phyloP scores from a whole-genome alignment of 805 yeast genomes.

The Teunomyces aglyptinius region DNA sequence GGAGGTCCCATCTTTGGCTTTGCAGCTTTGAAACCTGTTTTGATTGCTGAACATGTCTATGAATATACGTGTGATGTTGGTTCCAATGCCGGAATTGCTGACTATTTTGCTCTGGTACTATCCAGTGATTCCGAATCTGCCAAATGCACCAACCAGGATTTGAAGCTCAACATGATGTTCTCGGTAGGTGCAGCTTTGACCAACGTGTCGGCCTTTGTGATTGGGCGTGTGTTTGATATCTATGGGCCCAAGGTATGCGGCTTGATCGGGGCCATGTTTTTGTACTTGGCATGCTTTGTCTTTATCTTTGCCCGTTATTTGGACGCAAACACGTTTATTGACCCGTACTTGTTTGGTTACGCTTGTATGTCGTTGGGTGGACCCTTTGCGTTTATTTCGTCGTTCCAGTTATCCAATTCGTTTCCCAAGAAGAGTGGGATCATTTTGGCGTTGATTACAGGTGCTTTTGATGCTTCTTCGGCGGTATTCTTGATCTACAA shows the following conservation, averaged over 20 bases:
- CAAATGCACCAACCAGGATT: constrained; percentile 51
- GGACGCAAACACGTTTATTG: constrained; percentile 28
- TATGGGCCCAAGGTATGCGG: constrained; percentile 57
- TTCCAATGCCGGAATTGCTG: constrained; percentile 9
- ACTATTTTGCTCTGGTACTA: background rate
- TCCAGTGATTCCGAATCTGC: constrained; percentile 22
- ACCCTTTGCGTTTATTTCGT: constrained; percentile 54
- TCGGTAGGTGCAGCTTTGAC: constrained; percentile 58
- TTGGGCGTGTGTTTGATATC: constrained; percentile 49
- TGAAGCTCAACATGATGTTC: constrained; percentile 57
- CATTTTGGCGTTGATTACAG: constrained; percentile 52
- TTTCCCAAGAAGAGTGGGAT: constrained; percentile 54
- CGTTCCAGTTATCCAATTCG: constrained; percentile 56
- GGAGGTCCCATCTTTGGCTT: constrained; percentile 96
- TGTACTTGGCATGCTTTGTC: constrained; percentile 44
- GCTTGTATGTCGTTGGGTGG: constrained; percentile 57
- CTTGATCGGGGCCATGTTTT: constrained; percentile 47
- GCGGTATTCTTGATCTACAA: constrained; percentile 53
- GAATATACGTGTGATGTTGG: constrained; percentile 50
- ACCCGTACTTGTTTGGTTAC: constrained; percentile 54
- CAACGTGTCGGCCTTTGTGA: constrained; percentile 50
- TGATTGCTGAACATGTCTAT: constrained; percentile 77
- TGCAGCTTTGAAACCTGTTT: constrained; percentile 87
- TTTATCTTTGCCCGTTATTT: constrained; percentile 41
- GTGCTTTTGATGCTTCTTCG: constrained; percentile 59